Evolutionary conservation across 495 filamentous ascomycete species (phyloP).

Genomic region (Penicillium silybi): DNA sequence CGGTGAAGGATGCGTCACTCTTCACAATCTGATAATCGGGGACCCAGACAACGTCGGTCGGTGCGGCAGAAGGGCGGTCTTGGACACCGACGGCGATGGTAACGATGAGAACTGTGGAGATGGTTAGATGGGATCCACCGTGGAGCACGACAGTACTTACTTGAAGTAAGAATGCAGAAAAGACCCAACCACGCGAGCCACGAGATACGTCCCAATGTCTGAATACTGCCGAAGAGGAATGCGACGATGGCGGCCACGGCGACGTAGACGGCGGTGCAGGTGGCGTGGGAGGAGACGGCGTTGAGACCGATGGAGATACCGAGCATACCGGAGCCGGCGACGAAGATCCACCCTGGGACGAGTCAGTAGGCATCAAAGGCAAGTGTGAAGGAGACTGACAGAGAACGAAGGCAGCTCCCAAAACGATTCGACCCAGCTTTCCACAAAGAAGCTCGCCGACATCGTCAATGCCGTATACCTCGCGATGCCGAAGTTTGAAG

Average conservation of each 20-base stretch:
- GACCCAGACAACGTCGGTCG: conserved; percentile 25
- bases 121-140: background rate
- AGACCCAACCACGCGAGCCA: conserved; percentile 40
- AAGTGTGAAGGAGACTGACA: conserved; percentile 19
- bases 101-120: conserved; percentile 59
- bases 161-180: conserved; percentile 31
- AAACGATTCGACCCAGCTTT: conserved; percentile 54
- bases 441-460: conserved; percentile 63
- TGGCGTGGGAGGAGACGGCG: conserved; percentile 56
- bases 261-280: conserved; percentile 54
- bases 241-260: conserved; percentile 32
- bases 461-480: conserved; percentile 65
- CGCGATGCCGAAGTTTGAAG: conserved; percentile 63
- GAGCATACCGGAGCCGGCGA: conserved; percentile 50
- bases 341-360: conserved; percentile 49
- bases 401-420: conserved; percentile 51
- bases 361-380: conserved; percentile 45
- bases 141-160: conserved; percentile 34
- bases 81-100: conserved; percentile 64
- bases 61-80: conserved; percentile 35
- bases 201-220: conserved; percentile 35
- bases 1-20: conserved; percentile 23
- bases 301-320: conserved; percentile 69
- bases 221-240: conserved; percentile 31
- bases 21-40: conserved; percentile 30